phyloP scores from a whole-genome alignment of 495 filamentous ascomycete genomes.

The Daldinia decipiens region DNA sequence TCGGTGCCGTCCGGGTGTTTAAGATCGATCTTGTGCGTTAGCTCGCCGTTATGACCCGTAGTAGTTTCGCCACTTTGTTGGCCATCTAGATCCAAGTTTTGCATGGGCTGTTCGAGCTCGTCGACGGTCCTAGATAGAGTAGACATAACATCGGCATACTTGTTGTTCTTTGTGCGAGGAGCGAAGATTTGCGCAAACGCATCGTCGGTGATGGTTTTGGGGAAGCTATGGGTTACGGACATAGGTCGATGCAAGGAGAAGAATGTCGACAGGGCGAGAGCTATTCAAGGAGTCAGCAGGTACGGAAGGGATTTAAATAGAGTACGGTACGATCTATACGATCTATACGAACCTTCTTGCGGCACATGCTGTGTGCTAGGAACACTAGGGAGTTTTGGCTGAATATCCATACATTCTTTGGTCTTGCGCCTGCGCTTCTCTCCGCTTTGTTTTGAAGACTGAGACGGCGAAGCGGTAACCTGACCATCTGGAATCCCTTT shows the following conservation, averaged over 20 bases:
- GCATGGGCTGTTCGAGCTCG: slow-evolving; percentile 71
- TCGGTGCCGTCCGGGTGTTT: slow-evolving; percentile 64
- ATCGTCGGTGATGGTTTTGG: slow-evolving; percentile 73
- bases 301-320: background rate
- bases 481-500: slow-evolving; percentile 57
- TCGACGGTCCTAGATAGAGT: slow-evolving; percentile 79
- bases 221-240: slow-evolving; percentile 82
- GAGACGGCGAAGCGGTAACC: slow-evolving; percentile 52
- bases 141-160: slow-evolving; percentile 75
- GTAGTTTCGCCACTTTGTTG: slow-evolving; percentile 45
- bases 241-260: slow-evolving; percentile 97
- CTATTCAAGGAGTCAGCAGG: slow-evolving; percentile 58
- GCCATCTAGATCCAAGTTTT: slow-evolving; percentile 47
- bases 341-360: slow-evolving; percentile 68
- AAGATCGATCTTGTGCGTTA: slow-evolving; percentile 51
- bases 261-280: slow-evolving; percentile 87
- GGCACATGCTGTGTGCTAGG: slow-evolving; percentile 83
- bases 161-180: slow-evolving; percentile 60
- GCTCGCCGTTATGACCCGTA: slow-evolving; percentile 45
- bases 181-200: slow-evolving; percentile 85
- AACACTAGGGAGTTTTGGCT: slow-evolving; percentile 75
- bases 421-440: slow-evolving; percentile 61
- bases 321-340: slow-evolving; percentile 27
- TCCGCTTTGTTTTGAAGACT: slow-evolving; percentile 51
- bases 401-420: slow-evolving; percentile 52